phyloP scores from a whole-genome alignment of 2,329 filamentous ascomycete genomes.

The Penicillium paneum region DNA sequence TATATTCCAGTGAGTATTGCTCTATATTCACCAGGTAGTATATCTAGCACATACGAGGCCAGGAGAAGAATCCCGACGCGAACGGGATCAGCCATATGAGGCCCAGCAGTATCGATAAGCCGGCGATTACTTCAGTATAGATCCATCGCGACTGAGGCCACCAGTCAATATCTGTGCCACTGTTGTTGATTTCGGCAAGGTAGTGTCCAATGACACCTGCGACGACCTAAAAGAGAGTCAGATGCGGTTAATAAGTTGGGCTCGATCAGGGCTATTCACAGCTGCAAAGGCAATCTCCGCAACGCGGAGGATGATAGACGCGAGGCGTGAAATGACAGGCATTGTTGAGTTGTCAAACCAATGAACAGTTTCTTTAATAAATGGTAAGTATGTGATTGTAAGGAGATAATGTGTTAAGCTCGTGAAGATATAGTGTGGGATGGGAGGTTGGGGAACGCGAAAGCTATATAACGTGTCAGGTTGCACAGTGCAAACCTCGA shows the following conservation, averaged over 20 bases:
- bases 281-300: slow-evolving; percentile 67
- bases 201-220: slow-evolving; percentile 67
- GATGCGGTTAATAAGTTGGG: slow-evolving; percentile 1
- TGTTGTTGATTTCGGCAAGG: slow-evolving; percentile 50
- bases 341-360: slow-evolving; percentile 33
- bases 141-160: slow-evolving; percentile 66
- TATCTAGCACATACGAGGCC: slow-evolving; percentile 48
- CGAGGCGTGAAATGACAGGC: slow-evolving; percentile 52
- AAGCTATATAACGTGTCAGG: slow-evolving; percentile 17
- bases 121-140: slow-evolving; percentile 70
- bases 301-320: slow-evolving; percentile 58
- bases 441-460: slow-evolving; percentile 2
- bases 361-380: not conserved
- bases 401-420: not conserved
- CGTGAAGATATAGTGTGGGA: not conserved
- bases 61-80: slow-evolving; percentile 63
- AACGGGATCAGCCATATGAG: slow-evolving; percentile 73
- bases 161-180: slow-evolving; percentile 37
- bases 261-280: slow-evolving; percentile 44
- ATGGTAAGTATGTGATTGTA: not conserved
- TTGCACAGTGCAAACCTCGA: slow-evolving; percentile 14
- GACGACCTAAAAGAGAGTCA: slow-evolving; percentile 46
- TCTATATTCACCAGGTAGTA: not conserved
- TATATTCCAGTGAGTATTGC: slow-evolving; percentile 16
- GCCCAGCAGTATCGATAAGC: slow-evolving; percentile 64